Base-by-base conservation (phyloP, 2,329 filamentous ascomycete species). In the Sporothrix inflata region DNA sequence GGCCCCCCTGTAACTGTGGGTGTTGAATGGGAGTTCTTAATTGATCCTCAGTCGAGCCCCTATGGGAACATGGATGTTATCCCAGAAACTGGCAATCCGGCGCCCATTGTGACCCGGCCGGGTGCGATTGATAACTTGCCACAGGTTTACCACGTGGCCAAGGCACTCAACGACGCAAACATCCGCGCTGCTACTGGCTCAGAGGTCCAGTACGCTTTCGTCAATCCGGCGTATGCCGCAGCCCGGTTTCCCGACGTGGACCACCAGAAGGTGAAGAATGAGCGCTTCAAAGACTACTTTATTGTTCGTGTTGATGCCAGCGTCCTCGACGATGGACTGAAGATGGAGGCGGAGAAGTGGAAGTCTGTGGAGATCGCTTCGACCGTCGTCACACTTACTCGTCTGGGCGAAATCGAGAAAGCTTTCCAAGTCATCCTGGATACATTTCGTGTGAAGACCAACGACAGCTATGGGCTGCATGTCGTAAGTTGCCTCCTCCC, bases 1-100 rank as follows among this genome's bases (percentile, higher is more conserved):
- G 57, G 21, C 1, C 30, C 30, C 1, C 57, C 49, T 0, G 55
- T 71, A 7, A 72, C 71, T 1, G 21, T 70, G 1, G 71, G 71
- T 14, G 9, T 72, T 11, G 71, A 72, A 47, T 72, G 71, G 71
- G 71, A 72, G 57, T 72, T 72, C 14, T 14, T 72, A 1, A 24
- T 72, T 1, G 66, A 72, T 24, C 65, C 66, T 6, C 4, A 24
- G 1, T 11, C 45, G 6, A 42, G 55, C 6, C 71, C 71, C 7
- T 72, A 69, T 19, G 71, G 69, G 34, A n/a, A 14, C 60, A 45
- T 66, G 47, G 47, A 51, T 2, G 21, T 34, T n/a, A n/a, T 71
- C 1, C 45, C 47, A 4, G 12, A 24, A 16, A 55, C 27, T 24
- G 34, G 19, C 7, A 19, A 49, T 12, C 24, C 49, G 2, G 24